phyloP scores from a whole-genome alignment of 768 basidiomycete genomes.

The Leucogyrophana mollusca region DNA sequence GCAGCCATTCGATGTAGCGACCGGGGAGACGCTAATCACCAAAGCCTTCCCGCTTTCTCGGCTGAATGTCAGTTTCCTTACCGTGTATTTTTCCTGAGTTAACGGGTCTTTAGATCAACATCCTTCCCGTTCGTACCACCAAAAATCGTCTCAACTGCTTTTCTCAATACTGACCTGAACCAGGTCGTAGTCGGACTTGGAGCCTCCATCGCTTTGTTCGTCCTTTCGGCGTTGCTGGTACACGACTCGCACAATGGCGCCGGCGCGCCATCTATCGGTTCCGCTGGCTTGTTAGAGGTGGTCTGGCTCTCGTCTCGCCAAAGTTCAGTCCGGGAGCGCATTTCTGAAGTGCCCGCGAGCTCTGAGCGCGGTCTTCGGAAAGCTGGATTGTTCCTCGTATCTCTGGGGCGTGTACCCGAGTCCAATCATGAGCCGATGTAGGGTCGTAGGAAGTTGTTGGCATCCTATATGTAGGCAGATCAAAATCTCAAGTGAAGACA shows the following conservation, averaged over 20 bases:
- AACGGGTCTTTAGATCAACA: slow-evolving; percentile 2
- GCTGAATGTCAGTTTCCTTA: slow-evolving; percentile 3
- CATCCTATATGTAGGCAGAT: no score
- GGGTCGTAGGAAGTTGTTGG: no score
- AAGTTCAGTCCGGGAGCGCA: not conserved
- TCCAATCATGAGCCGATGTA: no score
- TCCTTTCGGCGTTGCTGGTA: not conserved
- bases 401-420: no score
- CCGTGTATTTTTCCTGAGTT: not conserved
- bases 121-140: not conserved
- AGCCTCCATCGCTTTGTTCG: not conserved
- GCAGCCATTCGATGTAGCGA: not conserved
- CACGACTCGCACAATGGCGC: not conserved
- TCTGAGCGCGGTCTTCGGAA: not conserved
- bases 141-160: not conserved
- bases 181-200: slow-evolving; percentile 2
- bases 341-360: not conserved
- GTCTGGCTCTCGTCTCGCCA: not conserved
- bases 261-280: not conserved
- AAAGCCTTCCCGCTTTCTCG: not conserved
- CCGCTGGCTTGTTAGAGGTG: not conserved
- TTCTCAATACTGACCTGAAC: not conserved
- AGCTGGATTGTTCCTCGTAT: not conserved
- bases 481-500: no score
- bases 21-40: not conserved